Conservation (phyloP, 805 yeast species). For the Saturnispora hagleri region DNA sequence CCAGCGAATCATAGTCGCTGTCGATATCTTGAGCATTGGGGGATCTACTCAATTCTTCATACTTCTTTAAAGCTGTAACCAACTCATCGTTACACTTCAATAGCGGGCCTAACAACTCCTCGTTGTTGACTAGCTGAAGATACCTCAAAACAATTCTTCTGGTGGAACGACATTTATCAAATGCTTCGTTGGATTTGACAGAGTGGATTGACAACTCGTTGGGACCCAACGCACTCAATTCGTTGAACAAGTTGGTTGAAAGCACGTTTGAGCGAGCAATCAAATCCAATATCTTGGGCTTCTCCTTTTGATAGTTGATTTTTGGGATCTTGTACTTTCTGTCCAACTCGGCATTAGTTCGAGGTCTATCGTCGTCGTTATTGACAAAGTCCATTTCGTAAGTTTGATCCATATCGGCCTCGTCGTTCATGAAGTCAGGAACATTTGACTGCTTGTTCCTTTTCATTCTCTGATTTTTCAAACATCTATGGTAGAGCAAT, state of each 20-base stretch:
- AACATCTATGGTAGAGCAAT: constrained; percentile 29
- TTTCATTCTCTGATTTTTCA: constrained; percentile 4
- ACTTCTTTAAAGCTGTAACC: constrained; percentile 60
- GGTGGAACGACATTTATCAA: constrained; percentile 64
- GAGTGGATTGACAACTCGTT: constrained; percentile 58
- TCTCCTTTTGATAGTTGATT: constrained; percentile 59
- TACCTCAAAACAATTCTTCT: constrained; percentile 75
- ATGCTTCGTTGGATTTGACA: constrained; percentile 48
- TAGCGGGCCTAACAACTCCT: constrained; percentile 79
- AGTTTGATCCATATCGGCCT: constrained; percentile 35
- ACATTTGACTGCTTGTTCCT: constrained; percentile 13
- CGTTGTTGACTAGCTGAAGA: constrained; percentile 75
- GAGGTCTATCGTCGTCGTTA: constrained; percentile 8
- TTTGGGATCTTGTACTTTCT: constrained; percentile 53
- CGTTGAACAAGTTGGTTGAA: constrained; percentile 60
- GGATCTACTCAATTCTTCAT: constrained; percentile 48
- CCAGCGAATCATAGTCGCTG: constrained; percentile 32
- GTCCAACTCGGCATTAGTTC: constrained; percentile 32
- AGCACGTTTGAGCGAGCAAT: constrained; percentile 71
- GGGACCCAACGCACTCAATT: constrained; percentile 35
- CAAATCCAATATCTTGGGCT: constrained; percentile 57
- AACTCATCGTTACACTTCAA: constrained; percentile 87
- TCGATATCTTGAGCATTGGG: constrained; percentile 31
- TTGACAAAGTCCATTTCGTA: constrained; percentile 23
- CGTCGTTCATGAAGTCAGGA: constrained; percentile 42